Base-by-base conservation (phyloP, 306 rosid species). In the Coriaria nepalensis region DNA sequence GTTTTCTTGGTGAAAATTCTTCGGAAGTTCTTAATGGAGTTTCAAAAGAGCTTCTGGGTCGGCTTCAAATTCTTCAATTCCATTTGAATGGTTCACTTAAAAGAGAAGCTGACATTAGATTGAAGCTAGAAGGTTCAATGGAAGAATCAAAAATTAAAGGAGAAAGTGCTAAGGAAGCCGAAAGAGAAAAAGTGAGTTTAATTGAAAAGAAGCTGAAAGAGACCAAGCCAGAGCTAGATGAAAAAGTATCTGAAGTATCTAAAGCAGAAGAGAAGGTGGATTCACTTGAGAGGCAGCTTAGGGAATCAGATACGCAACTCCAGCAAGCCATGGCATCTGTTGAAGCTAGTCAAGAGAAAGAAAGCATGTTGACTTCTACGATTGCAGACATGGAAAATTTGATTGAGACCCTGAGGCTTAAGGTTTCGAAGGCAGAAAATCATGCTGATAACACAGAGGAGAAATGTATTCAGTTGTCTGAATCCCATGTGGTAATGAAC, bases 341-440 rank as follows among this genome's bases (percentile, higher is more conserved):
- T 53, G 93, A 79, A 73, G 98, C 98, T 62, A 68, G 78, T 69
- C 75, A 75, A 59, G 94, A 85, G 73, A 90, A 85, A 65, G 94
- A 77, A 59, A 69, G 37, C 56, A 65, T 90, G 85, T 49, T 90
- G 69, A 47, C 63, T 67, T 60, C 79, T 36, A 51, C 87, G 51
- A 74, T 85, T 48, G 43, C 34, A 35, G 98, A 90, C 59, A 90
- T 90, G 98, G 76, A 85, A 13, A 66, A 60, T 63, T 62, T 90
- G 71, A 90, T 90, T n/a, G 34, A 47, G 69, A 80, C 81, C 65
- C 78, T 86, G 35, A 78, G 81, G 80, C 65, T 59, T 56, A 85
- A 79, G 70, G 79, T 71, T 68, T 59, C 56, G 29, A 82, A 82
- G 73, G 79, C 80, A n/a, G 98, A 85, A 65, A 60, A 49, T 62